Evolutionary conservation across 2,329 filamentous ascomycete genomes (phyloP).

Genomic region (Dissoconium aciculare): DNA sequence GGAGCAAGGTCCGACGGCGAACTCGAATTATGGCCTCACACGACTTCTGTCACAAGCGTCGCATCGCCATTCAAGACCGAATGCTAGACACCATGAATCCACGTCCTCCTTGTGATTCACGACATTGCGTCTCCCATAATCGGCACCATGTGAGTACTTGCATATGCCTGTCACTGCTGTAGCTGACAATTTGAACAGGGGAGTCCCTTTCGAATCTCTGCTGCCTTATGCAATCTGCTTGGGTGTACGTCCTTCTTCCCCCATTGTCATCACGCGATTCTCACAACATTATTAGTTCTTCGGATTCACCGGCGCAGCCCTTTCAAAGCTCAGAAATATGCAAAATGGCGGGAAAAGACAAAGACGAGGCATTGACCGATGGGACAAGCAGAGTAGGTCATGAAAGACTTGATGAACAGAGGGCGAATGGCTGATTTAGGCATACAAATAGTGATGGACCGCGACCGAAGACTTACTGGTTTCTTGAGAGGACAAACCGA

Average conservation of each 20-base stretch:
- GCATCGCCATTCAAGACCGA: constrained; percentile 3
- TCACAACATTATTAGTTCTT: constrained; percentile 37
- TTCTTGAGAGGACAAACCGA: constrained; percentile 47
- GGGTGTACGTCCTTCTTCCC: constrained; percentile 33
- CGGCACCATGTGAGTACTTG: constrained; percentile 3
- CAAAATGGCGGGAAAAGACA: constrained; percentile 49
- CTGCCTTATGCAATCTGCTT: constrained; percentile 50
- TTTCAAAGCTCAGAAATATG: constrained; percentile 43
- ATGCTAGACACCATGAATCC: too few species aligned
- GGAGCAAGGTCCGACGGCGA: too few species aligned
- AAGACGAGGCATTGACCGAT: constrained; percentile 45
- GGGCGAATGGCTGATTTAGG: neutral
- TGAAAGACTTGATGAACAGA: neutral
- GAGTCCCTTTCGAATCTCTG: constrained; percentile 51
- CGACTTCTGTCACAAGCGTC: constrained; percentile 4
- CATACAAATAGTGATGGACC: constrained; percentile 45
- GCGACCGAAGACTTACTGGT: constrained; percentile 48
- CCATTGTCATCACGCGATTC: constrained; percentile 6
- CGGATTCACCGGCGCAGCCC: constrained; percentile 42
- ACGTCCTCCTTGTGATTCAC: neutral
- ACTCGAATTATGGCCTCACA: too few species aligned
- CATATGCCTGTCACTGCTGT: constrained; percentile 3
- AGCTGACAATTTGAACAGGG: constrained; percentile 38
- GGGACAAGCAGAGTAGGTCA: constrained; percentile 43
- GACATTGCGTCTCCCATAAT: neutral